These are phyloP conservation scores for Colletotrichum cordylinicola DNA, from an alignment of 2,329 filamentous ascomycete species.

Conservation along the genomic window DNA sequence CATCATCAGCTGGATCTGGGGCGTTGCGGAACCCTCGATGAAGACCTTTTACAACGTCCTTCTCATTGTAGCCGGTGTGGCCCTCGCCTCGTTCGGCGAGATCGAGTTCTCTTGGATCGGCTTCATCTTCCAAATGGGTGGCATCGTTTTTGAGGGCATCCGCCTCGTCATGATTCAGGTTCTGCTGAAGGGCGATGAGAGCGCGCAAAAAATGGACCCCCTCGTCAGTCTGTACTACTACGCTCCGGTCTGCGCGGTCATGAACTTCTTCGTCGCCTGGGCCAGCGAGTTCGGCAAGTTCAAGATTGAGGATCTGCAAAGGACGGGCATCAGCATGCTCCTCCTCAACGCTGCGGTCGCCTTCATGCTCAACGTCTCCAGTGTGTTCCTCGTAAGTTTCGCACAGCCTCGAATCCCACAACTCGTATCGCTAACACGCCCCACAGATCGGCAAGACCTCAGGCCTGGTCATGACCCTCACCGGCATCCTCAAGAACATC, in stretches of 20 bases:
- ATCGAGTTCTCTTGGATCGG: constrained; percentile 72
- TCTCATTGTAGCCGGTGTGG: constrained; percentile 59
- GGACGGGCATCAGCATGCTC: constrained; percentile 69
- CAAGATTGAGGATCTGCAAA: constrained; percentile 68
- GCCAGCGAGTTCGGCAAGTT: constrained; percentile 73
- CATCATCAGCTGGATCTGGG: constrained; percentile 66
- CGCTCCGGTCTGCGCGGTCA: constrained; percentile 81
- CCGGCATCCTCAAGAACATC: constrained; percentile 87
- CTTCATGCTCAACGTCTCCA: constrained; percentile 81
- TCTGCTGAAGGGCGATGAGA: constrained; percentile 74
- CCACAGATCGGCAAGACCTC: constrained; percentile 85
- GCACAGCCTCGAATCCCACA: not conserved
- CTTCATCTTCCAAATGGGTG: constrained; percentile 74
- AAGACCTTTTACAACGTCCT: constrained; percentile 53
- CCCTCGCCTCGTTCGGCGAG: constrained; percentile 64
- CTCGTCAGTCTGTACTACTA: constrained; percentile 91
- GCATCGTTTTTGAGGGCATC: constrained; percentile 81
- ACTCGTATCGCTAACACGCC: constrained; percentile 13
- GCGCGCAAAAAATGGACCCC: constrained; percentile 79
- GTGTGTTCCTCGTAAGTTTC: constrained; percentile 79
- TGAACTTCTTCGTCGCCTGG: constrained; percentile 76
- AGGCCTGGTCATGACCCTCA: constrained; percentile 83
- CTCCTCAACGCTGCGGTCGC: constrained; percentile 78
- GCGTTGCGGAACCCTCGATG: constrained; percentile 52
- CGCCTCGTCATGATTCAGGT: constrained; percentile 87